phyloP scores from a whole-genome alignment of 2,329 filamentous ascomycete genomes.

The Tolypocladium sp. region DNA sequence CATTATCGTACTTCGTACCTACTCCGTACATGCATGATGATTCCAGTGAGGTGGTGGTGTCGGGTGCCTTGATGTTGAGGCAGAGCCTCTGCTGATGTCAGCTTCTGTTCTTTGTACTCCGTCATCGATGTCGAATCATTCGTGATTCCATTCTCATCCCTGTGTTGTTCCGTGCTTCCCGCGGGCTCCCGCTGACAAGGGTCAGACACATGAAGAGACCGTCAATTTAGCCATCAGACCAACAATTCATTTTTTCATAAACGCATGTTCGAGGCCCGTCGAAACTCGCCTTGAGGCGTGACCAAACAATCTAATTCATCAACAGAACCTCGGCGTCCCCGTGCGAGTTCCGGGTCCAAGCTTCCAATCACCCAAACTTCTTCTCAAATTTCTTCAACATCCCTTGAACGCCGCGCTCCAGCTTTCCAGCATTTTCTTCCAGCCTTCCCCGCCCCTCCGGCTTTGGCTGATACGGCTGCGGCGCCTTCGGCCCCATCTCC shows the following conservation, averaged over 20 bases:
- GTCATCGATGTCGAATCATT: too few species aligned
- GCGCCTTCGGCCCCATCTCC: constrained; percentile 30
- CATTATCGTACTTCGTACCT: too few species aligned
- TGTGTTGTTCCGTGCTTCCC: too few species aligned
- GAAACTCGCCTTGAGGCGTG: background rate
- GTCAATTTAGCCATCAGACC: background rate
- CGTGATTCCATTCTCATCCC: too few species aligned
- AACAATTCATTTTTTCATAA: background rate
- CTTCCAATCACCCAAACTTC: constrained; percentile 47
- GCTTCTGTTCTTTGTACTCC: background rate
- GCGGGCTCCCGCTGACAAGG: background rate
- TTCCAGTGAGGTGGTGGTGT: background rate
- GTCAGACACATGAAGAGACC: background rate
- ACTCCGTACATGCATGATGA: too few species aligned
- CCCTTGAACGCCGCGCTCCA: constrained; percentile 62
- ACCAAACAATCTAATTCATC: background rate
- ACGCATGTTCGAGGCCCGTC: background rate
- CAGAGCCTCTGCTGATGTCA: background rate
- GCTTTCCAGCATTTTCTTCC: constrained; percentile 54
- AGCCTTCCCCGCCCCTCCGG: constrained; percentile 41
- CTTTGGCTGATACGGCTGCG: constrained; percentile 31
- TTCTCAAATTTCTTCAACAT: constrained; percentile 75
- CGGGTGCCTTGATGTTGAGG: background rate
- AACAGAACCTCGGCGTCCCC: background rate
- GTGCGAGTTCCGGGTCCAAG: background rate